Percentiles rank a stretch among this genome's conserved stretches.
phyloP scores from a whole-genome alignment of 441 rosid species.

The Croton setiger region DNA sequence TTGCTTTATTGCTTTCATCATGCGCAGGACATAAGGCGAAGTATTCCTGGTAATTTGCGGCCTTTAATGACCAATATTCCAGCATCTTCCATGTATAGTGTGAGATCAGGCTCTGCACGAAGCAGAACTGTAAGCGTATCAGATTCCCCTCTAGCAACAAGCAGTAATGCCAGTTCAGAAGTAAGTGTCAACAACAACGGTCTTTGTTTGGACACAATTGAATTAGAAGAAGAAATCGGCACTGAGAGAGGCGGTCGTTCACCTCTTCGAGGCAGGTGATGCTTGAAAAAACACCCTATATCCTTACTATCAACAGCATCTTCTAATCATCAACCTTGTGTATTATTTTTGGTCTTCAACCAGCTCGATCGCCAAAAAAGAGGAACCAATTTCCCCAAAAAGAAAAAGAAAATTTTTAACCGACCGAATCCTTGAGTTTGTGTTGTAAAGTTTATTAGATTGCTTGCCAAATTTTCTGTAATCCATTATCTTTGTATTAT shows the following conservation, averaged over 20 bases:
- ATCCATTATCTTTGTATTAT: too few relatives aligned
- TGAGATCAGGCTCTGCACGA: constrained; percentile 78
- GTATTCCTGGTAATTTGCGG: constrained; percentile 82
- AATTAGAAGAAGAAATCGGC: constrained; percentile 57
- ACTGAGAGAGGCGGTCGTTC: constrained; percentile 67
- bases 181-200: constrained; percentile 79
- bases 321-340: constrained; percentile 11
- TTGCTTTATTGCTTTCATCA: constrained; percentile 21
- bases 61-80: constrained; percentile 95
- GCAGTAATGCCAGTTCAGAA: constrained; percentile 98
- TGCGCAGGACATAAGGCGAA: constrained; percentile 85
- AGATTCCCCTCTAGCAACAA: constrained; percentile 90
- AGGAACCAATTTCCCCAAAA: constrained; percentile 17
- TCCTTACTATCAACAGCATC: constrained; percentile 6
- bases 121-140: constrained; percentile 66
- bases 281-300: constrained; percentile 2
- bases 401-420: constrained; percentile 24
- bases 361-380: constrained; percentile 21
- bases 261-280: constrained; percentile 69
- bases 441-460: constrained; percentile 32
- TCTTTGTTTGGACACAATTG: constrained; percentile 51
- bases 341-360: constrained; percentile 21
- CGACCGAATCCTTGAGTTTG: constrained; percentile 17
- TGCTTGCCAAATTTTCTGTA: constrained; percentile 10
- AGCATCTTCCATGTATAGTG: constrained; percentile 96